phyloP scores from a whole-genome alignment of 2,329 filamentous ascomycete genomes.

The Colletotrichum euphorbiae region DNA sequence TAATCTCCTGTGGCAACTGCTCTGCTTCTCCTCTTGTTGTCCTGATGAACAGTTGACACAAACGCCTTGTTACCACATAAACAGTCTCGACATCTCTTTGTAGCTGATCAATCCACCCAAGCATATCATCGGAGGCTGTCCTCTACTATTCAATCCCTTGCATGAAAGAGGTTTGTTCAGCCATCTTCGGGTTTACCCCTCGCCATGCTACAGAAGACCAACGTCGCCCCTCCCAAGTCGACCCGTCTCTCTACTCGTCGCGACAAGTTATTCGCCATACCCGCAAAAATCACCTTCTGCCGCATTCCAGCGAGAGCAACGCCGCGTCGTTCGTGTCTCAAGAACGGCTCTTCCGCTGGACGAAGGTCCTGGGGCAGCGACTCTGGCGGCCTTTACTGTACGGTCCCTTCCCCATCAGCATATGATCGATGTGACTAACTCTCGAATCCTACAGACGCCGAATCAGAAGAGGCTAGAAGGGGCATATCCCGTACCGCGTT shows the following conservation, averaged over 20 bases:
- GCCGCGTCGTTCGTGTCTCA: neutral
- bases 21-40: too few species aligned
- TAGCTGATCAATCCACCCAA: too few species aligned
- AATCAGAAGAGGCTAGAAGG: neutral
- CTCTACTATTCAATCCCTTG: too few species aligned
- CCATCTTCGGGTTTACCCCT: too few species aligned
- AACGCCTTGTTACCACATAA: too few species aligned
- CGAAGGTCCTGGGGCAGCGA: neutral
- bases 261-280: neutral
- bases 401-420: fast-evolving
- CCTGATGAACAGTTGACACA: too few species aligned
- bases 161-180: too few species aligned
- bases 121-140: too few species aligned
- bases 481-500: neutral
- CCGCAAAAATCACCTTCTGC: neutral
- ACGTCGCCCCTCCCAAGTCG: neutral
- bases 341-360: neutral
- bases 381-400: neutral
- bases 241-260: neutral
- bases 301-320: neutral
- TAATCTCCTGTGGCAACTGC: too few species aligned
- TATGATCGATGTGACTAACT: neutral
- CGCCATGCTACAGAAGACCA: neutral
- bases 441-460: neutral
- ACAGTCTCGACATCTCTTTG: too few species aligned